phyloP scores from a whole-genome alignment of 208 protist genomes.

The Zelonia costaricensis region DNA sequence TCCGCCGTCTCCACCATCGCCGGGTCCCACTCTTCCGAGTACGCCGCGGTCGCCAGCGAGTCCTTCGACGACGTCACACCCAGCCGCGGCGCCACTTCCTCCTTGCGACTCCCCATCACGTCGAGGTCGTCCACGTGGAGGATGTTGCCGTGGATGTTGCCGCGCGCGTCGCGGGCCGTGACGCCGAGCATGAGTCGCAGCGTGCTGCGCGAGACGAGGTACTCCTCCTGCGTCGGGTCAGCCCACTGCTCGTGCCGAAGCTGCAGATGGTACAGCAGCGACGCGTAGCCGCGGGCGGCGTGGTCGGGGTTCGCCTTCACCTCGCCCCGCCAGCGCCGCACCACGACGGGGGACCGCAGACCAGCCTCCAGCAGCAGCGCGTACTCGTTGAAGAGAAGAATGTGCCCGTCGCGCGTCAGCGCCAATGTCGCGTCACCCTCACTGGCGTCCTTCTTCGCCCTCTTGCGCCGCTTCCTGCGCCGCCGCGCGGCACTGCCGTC shows the following conservation, averaged over 20 bases:
- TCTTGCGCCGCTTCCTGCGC: too few species aligned
- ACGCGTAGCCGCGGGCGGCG: conserved; percentile 31
- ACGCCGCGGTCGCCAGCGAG: conserved; percentile 9
- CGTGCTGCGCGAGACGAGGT: conserved; percentile 32
- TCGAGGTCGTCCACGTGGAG: conserved; percentile 60
- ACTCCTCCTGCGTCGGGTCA: conserved; percentile 29
- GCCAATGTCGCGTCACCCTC: background rate
- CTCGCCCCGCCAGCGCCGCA: conserved; percentile 34
- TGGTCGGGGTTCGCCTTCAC: conserved; percentile 25
- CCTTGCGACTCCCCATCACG: conserved; percentile 45
- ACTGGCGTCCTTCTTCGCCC: background rate
- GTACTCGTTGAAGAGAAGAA: conserved; percentile 38
- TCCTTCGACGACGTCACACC: conserved; percentile 44
- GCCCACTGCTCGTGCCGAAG: conserved; percentile 23
- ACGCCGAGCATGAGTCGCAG: conserved; percentile 56
- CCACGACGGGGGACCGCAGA: conserved; percentile 28
- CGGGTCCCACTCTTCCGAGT: conserved; percentile 26
- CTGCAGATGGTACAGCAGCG: conserved; percentile 44
- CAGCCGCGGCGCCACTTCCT: conserved; percentile 46
- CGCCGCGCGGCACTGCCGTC: too few species aligned
- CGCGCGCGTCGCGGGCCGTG: conserved; percentile 30
- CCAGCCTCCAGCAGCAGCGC: conserved; percentile 37
- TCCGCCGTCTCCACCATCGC: conserved; percentile 18
- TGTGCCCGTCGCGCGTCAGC: conserved; percentile 14
- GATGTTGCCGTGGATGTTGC: conserved; percentile 39